Conservation (phyloP, 139 green algal genomes). For the Microglena sp. region DNA sequence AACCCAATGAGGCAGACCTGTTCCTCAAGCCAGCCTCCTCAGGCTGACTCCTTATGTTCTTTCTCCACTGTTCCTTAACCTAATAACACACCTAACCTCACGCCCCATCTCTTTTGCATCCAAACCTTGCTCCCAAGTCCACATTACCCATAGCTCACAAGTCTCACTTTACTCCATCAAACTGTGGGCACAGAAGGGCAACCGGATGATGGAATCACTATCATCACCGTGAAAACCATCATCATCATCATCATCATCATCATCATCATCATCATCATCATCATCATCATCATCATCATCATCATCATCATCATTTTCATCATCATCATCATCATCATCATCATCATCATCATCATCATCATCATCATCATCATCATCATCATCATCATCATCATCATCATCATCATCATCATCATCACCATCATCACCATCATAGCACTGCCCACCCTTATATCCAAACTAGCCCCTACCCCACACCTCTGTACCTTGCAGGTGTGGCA, state of each 20-base stretch:
- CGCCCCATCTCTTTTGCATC: no score
- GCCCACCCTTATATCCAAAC: no score
- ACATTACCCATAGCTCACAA: no score
- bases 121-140: no score
- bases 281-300: neutral
- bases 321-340: neutral
- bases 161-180: no score
- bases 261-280: neutral
- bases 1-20: no score
- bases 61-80: no score
- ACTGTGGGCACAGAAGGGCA: no score
- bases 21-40: no score
- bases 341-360: neutral
- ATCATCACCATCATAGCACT: neutral
- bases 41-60: no score
- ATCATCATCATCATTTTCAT: constrained; percentile 4
- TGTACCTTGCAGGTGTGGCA: constrained; percentile 1
- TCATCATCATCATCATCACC: neutral
- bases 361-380: neutral
- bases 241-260: neutral
- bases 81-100: no score
- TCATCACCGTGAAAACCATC: constrained; percentile 9
- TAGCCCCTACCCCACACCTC: neutral
- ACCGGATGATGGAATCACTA: no score
- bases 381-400: neutral